Evolutionary conservation across 2,329 filamentous ascomycete genomes (phyloP).

Genomic region (Colletotrichum melonis): DNA sequence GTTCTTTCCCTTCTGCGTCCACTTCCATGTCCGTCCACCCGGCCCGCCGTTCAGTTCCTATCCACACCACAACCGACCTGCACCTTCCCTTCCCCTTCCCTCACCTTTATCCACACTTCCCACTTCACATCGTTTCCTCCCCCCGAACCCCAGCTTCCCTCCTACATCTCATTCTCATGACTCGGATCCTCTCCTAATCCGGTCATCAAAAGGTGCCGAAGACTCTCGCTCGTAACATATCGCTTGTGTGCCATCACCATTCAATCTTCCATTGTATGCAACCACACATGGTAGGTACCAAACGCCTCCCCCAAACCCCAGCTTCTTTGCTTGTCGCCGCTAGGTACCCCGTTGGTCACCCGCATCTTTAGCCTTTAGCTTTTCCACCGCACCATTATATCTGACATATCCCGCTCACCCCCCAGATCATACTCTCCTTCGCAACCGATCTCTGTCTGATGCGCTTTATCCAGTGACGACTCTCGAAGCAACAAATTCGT

Average conservation of each 20-base stretch:
- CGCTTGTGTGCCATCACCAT: neutral
- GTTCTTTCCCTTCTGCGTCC: neutral
- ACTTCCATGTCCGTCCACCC: slow-evolving; percentile 3
- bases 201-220: slow-evolving; percentile 4
- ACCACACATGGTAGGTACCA: slow-evolving; percentile 11
- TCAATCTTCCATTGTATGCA: neutral
- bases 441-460: slow-evolving; percentile 7
- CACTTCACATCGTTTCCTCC: slow-evolving; percentile 25
- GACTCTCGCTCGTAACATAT: neutral
- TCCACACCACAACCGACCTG: neutral
- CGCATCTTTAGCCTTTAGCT: slow-evolving; percentile 14
- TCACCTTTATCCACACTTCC: slow-evolving; percentile 29
- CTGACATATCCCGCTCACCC: slow-evolving; percentile 23
- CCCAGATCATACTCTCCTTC: slow-evolving; percentile 6
- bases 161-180: slow-evolving; percentile 23
- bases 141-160: slow-evolving; percentile 26
- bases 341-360: neutral
- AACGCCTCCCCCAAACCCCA: neutral
- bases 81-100: slow-evolving; percentile 12
- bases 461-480: neutral
- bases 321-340: neutral
- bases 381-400: slow-evolving; percentile 21
- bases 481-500: neutral
- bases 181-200: slow-evolving; percentile 22
- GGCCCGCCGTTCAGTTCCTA: neutral